Evolutionary conservation across 2,329 filamentous ascomycete genomes (phyloP).

Genomic region (Rhinocladiella mackenziei): DNA sequence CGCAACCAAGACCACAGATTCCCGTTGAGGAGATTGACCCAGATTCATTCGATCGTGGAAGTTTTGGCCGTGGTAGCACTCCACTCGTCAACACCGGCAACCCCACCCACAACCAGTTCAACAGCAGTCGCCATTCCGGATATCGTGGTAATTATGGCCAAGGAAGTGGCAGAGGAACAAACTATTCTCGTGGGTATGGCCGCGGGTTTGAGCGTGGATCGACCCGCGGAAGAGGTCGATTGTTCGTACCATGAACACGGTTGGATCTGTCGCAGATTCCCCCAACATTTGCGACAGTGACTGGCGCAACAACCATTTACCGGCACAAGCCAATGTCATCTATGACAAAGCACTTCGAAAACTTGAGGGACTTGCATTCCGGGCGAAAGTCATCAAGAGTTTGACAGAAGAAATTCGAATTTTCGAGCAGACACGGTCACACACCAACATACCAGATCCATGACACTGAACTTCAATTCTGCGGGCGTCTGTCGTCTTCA

Average conservation of each 20-base stretch:
- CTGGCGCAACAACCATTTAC: too few relatives aligned
- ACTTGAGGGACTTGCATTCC: too few relatives aligned
- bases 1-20: slow-evolving; percentile 35
- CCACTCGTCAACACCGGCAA: slow-evolving; percentile 27
- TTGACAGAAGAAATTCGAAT: slow-evolving; percentile 1
- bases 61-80: slow-evolving; percentile 28
- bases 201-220: slow-evolving; percentile 26
- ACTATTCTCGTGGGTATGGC: slow-evolving; percentile 17
- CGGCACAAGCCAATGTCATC: slow-evolving; percentile 6
- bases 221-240: slow-evolving; percentile 28
- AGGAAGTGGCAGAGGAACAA: slow-evolving; percentile 17
- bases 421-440: neutral
- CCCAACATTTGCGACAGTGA: slow-evolving; percentile 10
- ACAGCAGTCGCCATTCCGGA: slow-evolving; percentile 11
- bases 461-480: slow-evolving; percentile 9
- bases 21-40: slow-evolving; percentile 47
- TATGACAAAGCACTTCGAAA: too few relatives aligned
- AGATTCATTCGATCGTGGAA: slow-evolving; percentile 44
- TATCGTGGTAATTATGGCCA: slow-evolving; percentile 14
- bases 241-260: slow-evolving; percentile 28
- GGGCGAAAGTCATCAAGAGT: too few relatives aligned
- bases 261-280: slow-evolving; percentile 6
- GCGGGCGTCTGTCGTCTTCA: slow-evolving; percentile 15
- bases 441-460: slow-evolving; percentile 1
- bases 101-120: slow-evolving; percentile 12